Base-by-base conservation (phyloP, 176 grass and related monocot genomes). In the Eleusine coracana region DNA sequence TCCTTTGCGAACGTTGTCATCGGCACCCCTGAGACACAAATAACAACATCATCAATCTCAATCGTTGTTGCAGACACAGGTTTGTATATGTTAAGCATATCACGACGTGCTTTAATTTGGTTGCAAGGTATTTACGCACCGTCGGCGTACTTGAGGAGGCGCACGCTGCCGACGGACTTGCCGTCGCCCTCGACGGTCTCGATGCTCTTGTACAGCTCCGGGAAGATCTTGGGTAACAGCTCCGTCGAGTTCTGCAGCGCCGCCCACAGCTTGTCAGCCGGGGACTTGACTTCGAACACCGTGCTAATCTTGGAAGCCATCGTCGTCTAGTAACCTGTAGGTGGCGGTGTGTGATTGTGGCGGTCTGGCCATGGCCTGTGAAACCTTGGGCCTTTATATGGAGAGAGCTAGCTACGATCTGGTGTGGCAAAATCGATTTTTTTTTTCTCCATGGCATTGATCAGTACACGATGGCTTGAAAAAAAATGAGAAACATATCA, bases 211-310 rank as follows among this genome's bases (percentile, higher is more conserved):
- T 94, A 98, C 82, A 84, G 83, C 45, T 91, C 71, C 12, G 95
- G 95, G 88, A 97, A 94, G 84, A 97, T 84, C 88, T 86, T 94
- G 84, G 95, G 95, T 86, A 98, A 98, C 68, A 94, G 85, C 64
- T 87, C 51, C 21, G 88, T 86, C 28, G 92, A 98, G 3, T 84
- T 71, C 1, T 81, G 82, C 58, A 98, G 71, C 74, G 84, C 92
- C 51, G 59, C 81, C 95, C 95, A 98, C 40, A 94, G 64, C 81
- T 89, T 98, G 55, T 91, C 92, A 7, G 88, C 83, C 21, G 88
- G 34, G 40, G 95, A 94, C 84, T 92, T 94, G 68, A 91, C 81
- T 78, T 87, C 90, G 70, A 86, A 74, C 72, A 84, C 81, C 79
- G 91, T 56, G 74, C 85, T 90, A n/a, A 54, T 70, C 91, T 91